These are phyloP conservation scores for Vigna angularis DNA, from an alignment of 306 rosid genomes.

Conservation along the genomic window DNA sequence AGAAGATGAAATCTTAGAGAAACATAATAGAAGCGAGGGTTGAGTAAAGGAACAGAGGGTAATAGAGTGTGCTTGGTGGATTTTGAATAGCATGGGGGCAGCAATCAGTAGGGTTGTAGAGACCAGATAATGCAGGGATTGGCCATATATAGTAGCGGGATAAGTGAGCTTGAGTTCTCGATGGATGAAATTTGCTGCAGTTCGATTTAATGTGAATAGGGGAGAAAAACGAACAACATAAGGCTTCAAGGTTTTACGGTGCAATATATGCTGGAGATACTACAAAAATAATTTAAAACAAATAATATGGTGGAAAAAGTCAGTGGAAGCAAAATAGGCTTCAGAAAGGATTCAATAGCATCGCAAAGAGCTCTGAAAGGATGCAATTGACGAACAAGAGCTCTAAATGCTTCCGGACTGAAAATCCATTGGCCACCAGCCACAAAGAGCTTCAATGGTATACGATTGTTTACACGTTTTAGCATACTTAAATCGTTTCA, in stretches of 20 bases:
- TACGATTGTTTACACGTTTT: not conserved
- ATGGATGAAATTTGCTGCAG: not conserved
- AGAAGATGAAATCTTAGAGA: not conserved
- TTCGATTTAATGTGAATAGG: not conserved
- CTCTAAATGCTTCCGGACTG: not conserved
- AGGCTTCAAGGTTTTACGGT: not conserved
- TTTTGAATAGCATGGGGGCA: not conserved
- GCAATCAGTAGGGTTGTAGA: not conserved
- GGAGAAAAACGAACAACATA: not conserved
- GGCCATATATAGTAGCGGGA: not conserved
- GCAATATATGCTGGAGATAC: not conserved
- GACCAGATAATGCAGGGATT: not conserved
- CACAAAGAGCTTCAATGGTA: not conserved
- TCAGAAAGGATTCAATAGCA: not conserved
- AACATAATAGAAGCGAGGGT: not conserved
- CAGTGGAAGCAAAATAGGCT: not conserved
- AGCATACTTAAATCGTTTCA: too few relatives aligned
- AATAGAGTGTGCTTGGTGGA: not conserved
- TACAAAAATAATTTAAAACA: not conserved
- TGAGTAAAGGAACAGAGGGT: not conserved
- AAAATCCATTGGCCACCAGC: not conserved
- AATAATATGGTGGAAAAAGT: not conserved
- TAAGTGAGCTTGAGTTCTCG: not conserved
- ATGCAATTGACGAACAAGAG: not conserved
- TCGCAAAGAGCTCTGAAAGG: not conserved